Conservation (phyloP, 2,329 filamentous ascomycete species). For the Fusarium ambrosium region DNA sequence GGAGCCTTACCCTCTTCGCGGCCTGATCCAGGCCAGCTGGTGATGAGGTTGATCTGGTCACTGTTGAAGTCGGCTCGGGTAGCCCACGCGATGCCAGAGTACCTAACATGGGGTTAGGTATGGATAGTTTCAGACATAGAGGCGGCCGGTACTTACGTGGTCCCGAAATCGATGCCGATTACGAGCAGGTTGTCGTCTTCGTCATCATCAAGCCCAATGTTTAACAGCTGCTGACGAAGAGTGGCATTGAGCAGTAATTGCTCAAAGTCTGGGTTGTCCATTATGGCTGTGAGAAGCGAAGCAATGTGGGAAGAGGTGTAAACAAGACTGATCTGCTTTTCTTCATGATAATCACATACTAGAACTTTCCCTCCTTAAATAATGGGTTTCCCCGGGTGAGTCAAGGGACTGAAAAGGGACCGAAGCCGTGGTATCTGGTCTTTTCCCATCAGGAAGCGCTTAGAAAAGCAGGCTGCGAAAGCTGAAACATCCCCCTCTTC, state of each 20-base stretch:
- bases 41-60: constrained; percentile 22
- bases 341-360: neutral
- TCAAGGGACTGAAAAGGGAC: no score
- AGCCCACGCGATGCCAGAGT: constrained; percentile 22
- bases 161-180: neutral
- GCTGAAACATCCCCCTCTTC: no score
- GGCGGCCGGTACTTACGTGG: neutral
- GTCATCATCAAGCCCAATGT: neutral
- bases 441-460: no score
- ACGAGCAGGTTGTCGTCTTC: neutral
- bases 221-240: neutral
- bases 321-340: neutral
- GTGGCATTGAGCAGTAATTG: no score
- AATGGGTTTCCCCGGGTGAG: no score
- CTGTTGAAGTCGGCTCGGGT: constrained; percentile 17
- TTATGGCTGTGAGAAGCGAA: neutral
- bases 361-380: no score
- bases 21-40: constrained; percentile 15
- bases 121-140: neutral
- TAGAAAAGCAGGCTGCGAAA: no score
- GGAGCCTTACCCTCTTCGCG: constrained; percentile 22
- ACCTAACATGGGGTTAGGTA: neutral
- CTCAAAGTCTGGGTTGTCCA: no score
- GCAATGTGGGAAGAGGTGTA: neutral
- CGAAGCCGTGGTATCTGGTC: no score